These are phyloP conservation scores for Escovopsis sp. DNA, from an alignment of 2,329 filamentous ascomycete genomes.

Conservation along the genomic window DNA sequence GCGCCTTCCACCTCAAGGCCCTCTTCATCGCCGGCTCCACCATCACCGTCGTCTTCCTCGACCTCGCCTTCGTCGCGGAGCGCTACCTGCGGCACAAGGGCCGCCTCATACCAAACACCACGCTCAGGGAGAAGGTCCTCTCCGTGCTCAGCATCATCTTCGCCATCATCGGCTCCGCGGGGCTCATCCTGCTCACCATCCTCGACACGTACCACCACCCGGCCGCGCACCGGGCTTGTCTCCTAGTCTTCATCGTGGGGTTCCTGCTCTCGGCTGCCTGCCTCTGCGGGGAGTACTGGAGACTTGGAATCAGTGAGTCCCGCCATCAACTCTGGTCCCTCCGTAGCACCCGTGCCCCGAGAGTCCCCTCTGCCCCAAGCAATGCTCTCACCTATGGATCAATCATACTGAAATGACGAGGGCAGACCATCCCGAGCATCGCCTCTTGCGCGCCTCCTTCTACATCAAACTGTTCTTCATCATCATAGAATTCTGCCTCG, in stretches of 20 bases:
- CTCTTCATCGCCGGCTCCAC: conserved; percentile 61
- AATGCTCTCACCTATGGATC: neutral
- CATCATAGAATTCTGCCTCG: conserved; percentile 60
- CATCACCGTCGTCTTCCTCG: conserved; percentile 64
- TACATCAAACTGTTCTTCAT: conserved; percentile 81
- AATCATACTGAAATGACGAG: neutral
- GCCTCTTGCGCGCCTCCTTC: conserved; percentile 63
- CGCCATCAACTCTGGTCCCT: neutral
- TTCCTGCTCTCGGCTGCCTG: conserved; percentile 79
- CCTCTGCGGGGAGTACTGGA: conserved; percentile 81
- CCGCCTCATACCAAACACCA: conserved; percentile 60
- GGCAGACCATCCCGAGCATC: conserved; percentile 56
- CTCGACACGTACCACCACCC: conserved; percentile 68
- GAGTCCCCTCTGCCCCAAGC: no score
- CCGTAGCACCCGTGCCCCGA: no score
- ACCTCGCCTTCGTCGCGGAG: conserved; percentile 67
- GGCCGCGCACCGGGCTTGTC: conserved; percentile 57
- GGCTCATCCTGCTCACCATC: conserved; percentile 69
- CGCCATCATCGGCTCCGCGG: conserved; percentile 60
- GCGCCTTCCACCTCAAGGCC: conserved; percentile 50
- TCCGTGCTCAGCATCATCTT: conserved; percentile 47
- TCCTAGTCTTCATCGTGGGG: conserved; percentile 71
- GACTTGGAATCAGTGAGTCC: conserved; percentile 54
- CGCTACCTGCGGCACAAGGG: conserved; percentile 74
- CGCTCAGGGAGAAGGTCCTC: conserved; percentile 46